A percentile compares a stretch with the other conserved stretches of the same genome.
phyloP scores from a whole-genome alignment of 345 rosid species.

The Nasturtium officinale region DNA sequence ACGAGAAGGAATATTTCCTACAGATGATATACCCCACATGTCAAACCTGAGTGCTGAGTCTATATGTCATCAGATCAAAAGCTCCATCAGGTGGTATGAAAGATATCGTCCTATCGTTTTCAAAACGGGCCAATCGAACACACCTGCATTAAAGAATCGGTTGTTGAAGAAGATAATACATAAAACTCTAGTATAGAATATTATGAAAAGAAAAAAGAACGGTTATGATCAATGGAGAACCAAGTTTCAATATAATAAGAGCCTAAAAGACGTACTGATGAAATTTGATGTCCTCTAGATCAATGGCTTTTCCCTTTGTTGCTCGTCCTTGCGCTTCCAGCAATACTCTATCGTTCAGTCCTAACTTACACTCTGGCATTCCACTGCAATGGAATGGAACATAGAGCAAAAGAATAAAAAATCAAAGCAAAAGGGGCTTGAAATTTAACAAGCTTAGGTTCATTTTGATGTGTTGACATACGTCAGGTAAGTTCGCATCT shows the following conservation, averaged over 20 bases:
- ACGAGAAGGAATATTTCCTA: not conserved
- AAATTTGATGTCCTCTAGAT: constrained; percentile 95
- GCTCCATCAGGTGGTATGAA: constrained; percentile 98
- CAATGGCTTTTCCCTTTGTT: constrained; percentile 94
- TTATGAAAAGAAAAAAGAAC: not conserved
- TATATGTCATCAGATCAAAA: constrained; percentile 96
- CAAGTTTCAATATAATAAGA: not conserved
- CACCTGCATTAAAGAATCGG: constrained; percentile 54
- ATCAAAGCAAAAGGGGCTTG: not conserved
- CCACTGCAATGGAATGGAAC: constrained; percentile 56
- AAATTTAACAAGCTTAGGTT: not conserved
- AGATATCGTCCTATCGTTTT: constrained; percentile 94
- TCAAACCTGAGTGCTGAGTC: constrained; percentile 92
- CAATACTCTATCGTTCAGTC: constrained; percentile 89
- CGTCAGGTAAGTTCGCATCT: constrained; percentile 98
- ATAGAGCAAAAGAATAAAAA: constrained; percentile 3
- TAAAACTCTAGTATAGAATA: not conserved
- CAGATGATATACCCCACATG: not conserved
- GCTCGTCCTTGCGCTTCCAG: constrained; percentile 96
- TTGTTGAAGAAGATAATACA: not conserved
- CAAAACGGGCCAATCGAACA: constrained; percentile 95
- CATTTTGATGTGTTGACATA: constrained; percentile 38
- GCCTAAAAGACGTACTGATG: constrained; percentile 65
- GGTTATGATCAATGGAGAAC: not conserved
- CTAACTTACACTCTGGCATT: constrained; percentile 99